A percentile compares a stretch with the other conserved stretches of the same genome.
Evolutionary conservation across 441 rosid genomes (phyloP).

Genomic region (Eutrema salsugineum): DNA sequence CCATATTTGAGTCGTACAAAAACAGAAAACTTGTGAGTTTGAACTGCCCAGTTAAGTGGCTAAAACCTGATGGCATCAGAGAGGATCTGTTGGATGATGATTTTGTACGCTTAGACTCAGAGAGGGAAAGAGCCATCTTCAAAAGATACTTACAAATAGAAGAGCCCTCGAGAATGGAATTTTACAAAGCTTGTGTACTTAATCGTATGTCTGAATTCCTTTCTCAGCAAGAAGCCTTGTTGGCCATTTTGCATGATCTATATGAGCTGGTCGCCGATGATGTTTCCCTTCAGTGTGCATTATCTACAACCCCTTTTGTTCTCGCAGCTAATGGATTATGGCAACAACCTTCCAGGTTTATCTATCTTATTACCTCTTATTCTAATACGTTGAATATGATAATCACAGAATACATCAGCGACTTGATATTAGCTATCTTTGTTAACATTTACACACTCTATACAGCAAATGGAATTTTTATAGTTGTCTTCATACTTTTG

Average conservation of each 20-base stretch:
- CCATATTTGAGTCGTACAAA: slow-evolving; percentile 85
- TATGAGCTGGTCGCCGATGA: slow-evolving; percentile 73
- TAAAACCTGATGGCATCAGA: slow-evolving; percentile 77
- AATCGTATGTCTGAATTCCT: slow-evolving; percentile 86
- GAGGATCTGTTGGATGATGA: slow-evolving; percentile 88
- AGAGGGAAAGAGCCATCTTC: slow-evolving; percentile 78
- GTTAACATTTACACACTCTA: slow-evolving; percentile 6
- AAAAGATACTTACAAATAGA: slow-evolving; percentile 59
- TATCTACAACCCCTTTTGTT: slow-evolving; percentile 76
- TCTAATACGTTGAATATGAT: slow-evolving; percentile 10
- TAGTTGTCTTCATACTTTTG: background rate
- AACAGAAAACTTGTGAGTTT: slow-evolving; percentile 75
- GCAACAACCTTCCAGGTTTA: slow-evolving; percentile 92
- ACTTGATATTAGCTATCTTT: slow-evolving; percentile 12
- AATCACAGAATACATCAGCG: slow-evolving; percentile 2
- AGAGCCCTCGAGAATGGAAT: slow-evolving; percentile 81
- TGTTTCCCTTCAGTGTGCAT: slow-evolving; percentile 52
- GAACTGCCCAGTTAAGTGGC: slow-evolving; percentile 73
- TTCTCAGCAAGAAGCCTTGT: slow-evolving; percentile 60
- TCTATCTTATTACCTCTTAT: slow-evolving; percentile 9
- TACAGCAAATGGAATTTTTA: slow-evolving; percentile 1
- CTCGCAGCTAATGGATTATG: slow-evolving; percentile 86
- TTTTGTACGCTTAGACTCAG: slow-evolving; percentile 89
- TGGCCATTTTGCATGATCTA: slow-evolving; percentile 75
- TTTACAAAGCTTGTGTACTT: slow-evolving; percentile 82